Evolutionary conservation across 192 early-diverging fungal species (phyloP), one percentile per base, ranked within the genome.

Genomic region (Podila clonocystis): DNA sequence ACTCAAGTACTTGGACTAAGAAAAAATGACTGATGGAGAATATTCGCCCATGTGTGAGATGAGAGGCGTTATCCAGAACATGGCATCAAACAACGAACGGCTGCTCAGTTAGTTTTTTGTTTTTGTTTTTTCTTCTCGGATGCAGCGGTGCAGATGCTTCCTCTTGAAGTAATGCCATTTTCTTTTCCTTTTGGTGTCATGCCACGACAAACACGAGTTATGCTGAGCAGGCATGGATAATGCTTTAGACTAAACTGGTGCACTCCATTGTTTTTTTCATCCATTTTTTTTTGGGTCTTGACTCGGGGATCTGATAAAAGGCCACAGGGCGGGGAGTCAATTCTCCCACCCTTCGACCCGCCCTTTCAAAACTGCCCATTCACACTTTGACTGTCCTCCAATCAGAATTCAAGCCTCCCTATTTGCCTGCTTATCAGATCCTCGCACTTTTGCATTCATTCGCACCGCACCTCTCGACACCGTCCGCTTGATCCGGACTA

Each of bases 241-340:
- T 9, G 20, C 28, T 15, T 4, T 34, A 45, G 1, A 9, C 13
- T 20, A 45, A 4, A 41, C 28, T 28, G 17, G 52, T 34, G 11
- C 41, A 38, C 30, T 20, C 11, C 52, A 41, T 52, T 17, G 22
- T 55, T 19, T 52, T 29, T 55, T 36, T 57, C 0, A 59, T 67
- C 34, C 8, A 1, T 41, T 68, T 58, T 59, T 57, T 41, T 57
- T 34, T 59, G 57, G 9, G 26, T 20, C 34, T 24, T 65, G 15
- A 50, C 41, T 65, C 63, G 63, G 26, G 55, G 33, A 52, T 41
- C 58, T 68, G 67, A 59, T 57, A 58, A 41, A 20, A 33, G 22
- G 15, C 28, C 33, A 19, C 41, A 28, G 30, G 29, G 33, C 34
- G 30, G 30, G 30, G 26, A 61, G 15, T 30, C 59, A 61, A 31